Conservation (phyloP, 148 eudicot genomes). For the Simmondsia chinensis region DNA sequence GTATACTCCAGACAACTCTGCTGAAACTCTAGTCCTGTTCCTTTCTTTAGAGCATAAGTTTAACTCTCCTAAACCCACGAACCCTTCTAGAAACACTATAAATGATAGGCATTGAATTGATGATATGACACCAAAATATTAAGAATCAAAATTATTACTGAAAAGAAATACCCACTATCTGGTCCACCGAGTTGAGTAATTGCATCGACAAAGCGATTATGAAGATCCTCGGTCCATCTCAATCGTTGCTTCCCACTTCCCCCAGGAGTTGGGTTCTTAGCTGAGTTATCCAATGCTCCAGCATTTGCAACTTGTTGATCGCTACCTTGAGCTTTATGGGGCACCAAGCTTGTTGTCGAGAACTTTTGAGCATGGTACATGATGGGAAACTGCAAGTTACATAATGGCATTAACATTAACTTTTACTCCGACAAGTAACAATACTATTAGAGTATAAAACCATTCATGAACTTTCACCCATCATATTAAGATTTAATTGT, state of each 20-base stretch:
- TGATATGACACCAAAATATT: slow-evolving; percentile 1
- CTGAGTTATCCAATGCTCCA: slow-evolving; percentile 27
- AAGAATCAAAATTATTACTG: too few relatives aligned
- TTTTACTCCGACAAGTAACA: too few relatives aligned
- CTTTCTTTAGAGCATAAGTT: too few relatives aligned
- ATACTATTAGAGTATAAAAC: too few relatives aligned
- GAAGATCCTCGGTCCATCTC: slow-evolving; percentile 69
- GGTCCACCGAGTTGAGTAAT: slow-evolving; percentile 80
- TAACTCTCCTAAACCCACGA: too few relatives aligned
- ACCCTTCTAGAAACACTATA: not conserved
- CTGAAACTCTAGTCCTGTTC: too few relatives aligned
- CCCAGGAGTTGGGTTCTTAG: slow-evolving; percentile 27
- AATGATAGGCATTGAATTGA: not conserved
- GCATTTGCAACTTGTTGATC: slow-evolving; percentile 38
- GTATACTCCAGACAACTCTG: too few relatives aligned
- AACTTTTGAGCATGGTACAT: slow-evolving; percentile 48
- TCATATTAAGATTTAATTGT: too few relatives aligned
- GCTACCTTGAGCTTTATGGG: slow-evolving; percentile 33
- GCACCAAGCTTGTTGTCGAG: slow-evolving; percentile 37
- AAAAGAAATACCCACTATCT: slow-evolving; percentile 55
- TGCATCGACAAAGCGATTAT: slow-evolving; percentile 60
- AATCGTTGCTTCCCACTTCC: slow-evolving; percentile 50
- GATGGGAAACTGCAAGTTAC: slow-evolving; percentile 12
- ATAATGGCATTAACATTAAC: too few relatives aligned
- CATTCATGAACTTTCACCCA: too few relatives aligned